Evolutionary conservation across 345 rosid genomes (phyloP).

Genomic region (Passiflora organensis): DNA sequence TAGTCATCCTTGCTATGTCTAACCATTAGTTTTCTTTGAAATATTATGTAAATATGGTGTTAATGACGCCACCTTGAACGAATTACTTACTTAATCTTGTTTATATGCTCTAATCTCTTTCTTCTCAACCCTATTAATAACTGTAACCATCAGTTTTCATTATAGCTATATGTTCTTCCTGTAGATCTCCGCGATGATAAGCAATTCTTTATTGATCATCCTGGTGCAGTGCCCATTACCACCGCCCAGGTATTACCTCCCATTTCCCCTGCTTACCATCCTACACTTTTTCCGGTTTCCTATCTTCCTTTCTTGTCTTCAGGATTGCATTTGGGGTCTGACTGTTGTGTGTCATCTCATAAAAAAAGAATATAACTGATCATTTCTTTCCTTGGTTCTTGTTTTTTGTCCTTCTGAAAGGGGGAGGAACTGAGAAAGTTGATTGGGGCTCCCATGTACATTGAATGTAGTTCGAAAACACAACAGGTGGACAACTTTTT

Average conservation of each 20-base stretch:
- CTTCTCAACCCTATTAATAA: not conserved
- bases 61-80: not conserved
- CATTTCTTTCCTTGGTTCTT: not conserved
- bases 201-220: conserved; percentile 61
- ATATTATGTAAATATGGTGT: not conserved
- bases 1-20: too few species aligned
- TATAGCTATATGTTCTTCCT: conserved; percentile 16
- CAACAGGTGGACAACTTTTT: conserved; percentile 58
- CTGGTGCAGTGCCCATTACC: conserved; percentile 68
- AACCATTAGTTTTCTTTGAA: too few species aligned
- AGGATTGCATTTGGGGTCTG: not conserved
- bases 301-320: not conserved
- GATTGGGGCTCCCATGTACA: conserved; percentile 70
- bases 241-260: conserved; percentile 53
- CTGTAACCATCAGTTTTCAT: not conserved
- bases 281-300: not conserved
- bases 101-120: not conserved
- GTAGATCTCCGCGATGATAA: conserved; percentile 81
- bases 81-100: not conserved
- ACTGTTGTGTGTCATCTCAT: too few species aligned
- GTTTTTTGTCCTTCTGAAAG: conserved; percentile 22
- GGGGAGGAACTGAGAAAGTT: conserved; percentile 77
- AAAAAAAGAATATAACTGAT: too few species aligned
- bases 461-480: conserved; percentile 82
- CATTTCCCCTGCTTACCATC: conserved; percentile 3